Percentiles rank a stretch among this genome's conserved stretches.
Conservation (phyloP, 768 basidiomycete genomes). For the Lepiota venenata region DNA sequence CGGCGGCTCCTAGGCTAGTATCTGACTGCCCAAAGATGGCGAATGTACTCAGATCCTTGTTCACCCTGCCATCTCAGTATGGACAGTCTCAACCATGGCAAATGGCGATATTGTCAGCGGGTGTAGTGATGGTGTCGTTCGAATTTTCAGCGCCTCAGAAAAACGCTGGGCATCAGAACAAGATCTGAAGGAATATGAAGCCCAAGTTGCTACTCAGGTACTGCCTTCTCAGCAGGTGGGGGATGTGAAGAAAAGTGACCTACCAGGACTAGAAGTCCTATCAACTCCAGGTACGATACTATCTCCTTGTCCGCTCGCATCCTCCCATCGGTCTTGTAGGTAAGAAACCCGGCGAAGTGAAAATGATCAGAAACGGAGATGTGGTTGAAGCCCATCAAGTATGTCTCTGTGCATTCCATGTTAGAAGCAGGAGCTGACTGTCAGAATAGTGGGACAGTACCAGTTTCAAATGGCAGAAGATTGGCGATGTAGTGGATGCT, state of each 20-base stretch:
- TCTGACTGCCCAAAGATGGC: slow-evolving; percentile 51
- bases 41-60: slow-evolving; percentile 86
- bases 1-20: neutral
- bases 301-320: neutral
- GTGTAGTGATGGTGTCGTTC: slow-evolving; percentile 81
- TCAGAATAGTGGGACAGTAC: slow-evolving; percentile 74
- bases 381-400: slow-evolving; percentile 91
- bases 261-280: slow-evolving; percentile 85
- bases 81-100: slow-evolving; percentile 85
- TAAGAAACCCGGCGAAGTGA: slow-evolving; percentile 90
- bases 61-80: slow-evolving; percentile 96
- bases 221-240: slow-evolving; percentile 87
- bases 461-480: slow-evolving; percentile 77
- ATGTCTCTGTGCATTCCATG: slow-evolving; percentile 15
- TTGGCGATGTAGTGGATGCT: slow-evolving; percentile 95
- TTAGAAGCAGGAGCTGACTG: slow-evolving; percentile 6
- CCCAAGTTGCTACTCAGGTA: slow-evolving; percentile 71
- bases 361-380: slow-evolving; percentile 82
- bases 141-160: slow-evolving; percentile 77
- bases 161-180: slow-evolving; percentile 69
- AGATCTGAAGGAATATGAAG: slow-evolving; percentile 69
- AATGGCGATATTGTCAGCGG: slow-evolving; percentile 94
- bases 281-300: slow-evolving; percentile 54
- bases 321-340: slow-evolving; percentile 38
- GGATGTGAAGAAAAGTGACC: slow-evolving; percentile 88